Percentiles rank a stretch among this genome's conserved stretches.
Conservation (phyloP, 345 rosid genomes). For the Psidium guajava region DNA sequence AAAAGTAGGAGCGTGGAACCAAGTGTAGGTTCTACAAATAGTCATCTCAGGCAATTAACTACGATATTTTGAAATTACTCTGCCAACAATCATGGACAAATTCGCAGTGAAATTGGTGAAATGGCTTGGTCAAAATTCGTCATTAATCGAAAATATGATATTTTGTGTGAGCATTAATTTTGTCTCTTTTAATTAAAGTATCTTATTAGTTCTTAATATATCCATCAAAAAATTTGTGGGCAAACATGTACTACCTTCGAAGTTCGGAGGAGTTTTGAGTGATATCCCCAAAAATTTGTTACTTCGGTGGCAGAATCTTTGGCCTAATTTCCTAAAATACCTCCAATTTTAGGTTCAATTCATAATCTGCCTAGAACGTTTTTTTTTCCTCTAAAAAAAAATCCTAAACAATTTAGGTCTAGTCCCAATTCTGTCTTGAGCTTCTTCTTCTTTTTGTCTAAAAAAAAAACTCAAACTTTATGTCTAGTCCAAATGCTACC, state of each 20-base stretch:
- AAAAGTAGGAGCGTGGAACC: background rate
- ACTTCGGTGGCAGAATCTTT: no score
- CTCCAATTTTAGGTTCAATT: no score
- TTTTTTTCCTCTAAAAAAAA: no score
- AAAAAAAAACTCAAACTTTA: no score
- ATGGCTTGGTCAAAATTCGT: background rate
- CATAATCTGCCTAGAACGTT: no score
- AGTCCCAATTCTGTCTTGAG: no score
- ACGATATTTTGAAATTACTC: background rate
- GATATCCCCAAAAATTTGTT: background rate
- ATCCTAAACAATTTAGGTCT: no score
- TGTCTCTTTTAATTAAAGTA: no score
- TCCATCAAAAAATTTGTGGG: background rate
- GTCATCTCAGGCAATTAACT: background rate
- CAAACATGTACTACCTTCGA: background rate
- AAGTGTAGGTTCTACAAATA: background rate
- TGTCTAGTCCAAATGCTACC: no score
- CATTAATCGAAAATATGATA: background rate
- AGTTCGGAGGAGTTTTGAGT: background rate
- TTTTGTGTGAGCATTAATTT: background rate
- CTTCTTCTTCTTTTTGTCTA: no score
- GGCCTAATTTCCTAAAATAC: no score
- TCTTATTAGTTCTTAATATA: no score
- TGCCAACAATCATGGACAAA: background rate
- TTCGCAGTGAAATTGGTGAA: background rate